phyloP scores from a whole-genome alignment of 2,329 filamentous ascomycete species.

The Myriosclerotinia duriaeana region DNA sequence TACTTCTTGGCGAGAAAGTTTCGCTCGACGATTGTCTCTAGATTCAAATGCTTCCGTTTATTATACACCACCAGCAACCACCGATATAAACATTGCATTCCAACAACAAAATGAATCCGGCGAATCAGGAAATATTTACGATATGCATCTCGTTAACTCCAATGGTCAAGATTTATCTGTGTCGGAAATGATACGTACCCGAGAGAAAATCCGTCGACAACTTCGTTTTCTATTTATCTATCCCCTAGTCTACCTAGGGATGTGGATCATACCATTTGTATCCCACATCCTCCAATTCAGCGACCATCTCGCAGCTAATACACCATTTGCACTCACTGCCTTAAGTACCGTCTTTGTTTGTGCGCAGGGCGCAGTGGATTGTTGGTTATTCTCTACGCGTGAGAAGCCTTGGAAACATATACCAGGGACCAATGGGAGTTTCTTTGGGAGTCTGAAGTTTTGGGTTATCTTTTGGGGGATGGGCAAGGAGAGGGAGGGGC shows the following conservation, averaged over 20 bases:
- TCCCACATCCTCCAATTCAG: conserved; percentile 61
- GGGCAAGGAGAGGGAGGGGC: conserved; percentile 37
- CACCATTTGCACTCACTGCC: conserved; percentile 57
- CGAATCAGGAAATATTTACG: conserved; percentile 24
- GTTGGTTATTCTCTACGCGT: conserved; percentile 64
- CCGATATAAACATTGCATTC: conserved; percentile 33
- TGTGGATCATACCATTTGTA: conserved; percentile 72
- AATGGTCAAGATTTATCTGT: conserved; percentile 38
- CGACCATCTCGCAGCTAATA: conserved; percentile 50
- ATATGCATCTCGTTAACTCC: conserved; percentile 36
- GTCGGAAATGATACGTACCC: conserved; percentile 43
- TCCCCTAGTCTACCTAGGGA: conserved; percentile 67
- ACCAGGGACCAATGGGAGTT: conserved; percentile 44
- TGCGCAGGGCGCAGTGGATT: conserved; percentile 67
- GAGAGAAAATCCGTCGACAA: conserved; percentile 63
- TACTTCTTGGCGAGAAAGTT: conserved; percentile 31
- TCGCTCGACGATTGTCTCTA: conserved; percentile 30
- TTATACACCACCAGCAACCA: conserved; percentile 27
- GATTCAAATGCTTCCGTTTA: conserved; percentile 24
- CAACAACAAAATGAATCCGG: conserved; percentile 28
- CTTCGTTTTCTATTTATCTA: conserved; percentile 74
- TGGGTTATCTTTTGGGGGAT: conserved; percentile 32
- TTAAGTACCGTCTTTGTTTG: conserved; percentile 58
- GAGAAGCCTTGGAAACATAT: conserved; percentile 71
- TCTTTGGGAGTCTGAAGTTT: conserved; percentile 41